Evolutionary conservation across 805 yeast species (phyloP), one percentile per base, ranked within the genome.

Genomic region (Ogataea zsoltii): DNA sequence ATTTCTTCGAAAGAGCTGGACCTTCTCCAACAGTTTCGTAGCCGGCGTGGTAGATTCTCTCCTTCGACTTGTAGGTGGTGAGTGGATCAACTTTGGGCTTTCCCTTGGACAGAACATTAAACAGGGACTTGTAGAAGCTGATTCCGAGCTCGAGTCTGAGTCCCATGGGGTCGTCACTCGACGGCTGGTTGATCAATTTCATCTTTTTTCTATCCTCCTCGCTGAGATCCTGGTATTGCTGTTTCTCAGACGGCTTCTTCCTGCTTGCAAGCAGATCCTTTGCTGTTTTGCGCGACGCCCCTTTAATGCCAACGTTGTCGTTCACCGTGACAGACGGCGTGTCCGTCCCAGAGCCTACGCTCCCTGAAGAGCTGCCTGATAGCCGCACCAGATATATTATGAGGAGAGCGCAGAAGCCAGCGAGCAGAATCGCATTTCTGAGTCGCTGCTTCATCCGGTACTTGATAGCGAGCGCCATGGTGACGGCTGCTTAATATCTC

Each of bases 1-100:
- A 80, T n/a, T 73, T 69, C 46, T 79, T 83, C 10, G 80, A 70
- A 56, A 79, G 74, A 1, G 75, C 60, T 0, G 69, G 71, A n/a
- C 48, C 56, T 1, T 67, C 69, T 13, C 68, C 61, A 14, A 57
- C 51, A 3, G 61, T 64, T 47, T 68, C 79, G 55, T 76, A 80
- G 19, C 80, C 72, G 1, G 83, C 82, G 52, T 77, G 82, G 51
- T 75, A 76, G 19, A 79, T 76, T 46, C 81, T 62, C 10, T 76
- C 70, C 2, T 69, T 67, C 10, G 74, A 64, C 23, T 65, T 65
- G 58, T 80, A 82, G 7, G 63, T 64, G 21, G 67, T 67, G 37
- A 83, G 62, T 18, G 67, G 63, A 0, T 62, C 58, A 2, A 77
- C 63, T 5, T 62, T 53, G 1, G 88, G 88, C 50, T 65, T 67